Evolutionary conservation across 495 filamentous ascomycete species (phyloP).

Genomic region (Durotheca rogersii): DNA sequence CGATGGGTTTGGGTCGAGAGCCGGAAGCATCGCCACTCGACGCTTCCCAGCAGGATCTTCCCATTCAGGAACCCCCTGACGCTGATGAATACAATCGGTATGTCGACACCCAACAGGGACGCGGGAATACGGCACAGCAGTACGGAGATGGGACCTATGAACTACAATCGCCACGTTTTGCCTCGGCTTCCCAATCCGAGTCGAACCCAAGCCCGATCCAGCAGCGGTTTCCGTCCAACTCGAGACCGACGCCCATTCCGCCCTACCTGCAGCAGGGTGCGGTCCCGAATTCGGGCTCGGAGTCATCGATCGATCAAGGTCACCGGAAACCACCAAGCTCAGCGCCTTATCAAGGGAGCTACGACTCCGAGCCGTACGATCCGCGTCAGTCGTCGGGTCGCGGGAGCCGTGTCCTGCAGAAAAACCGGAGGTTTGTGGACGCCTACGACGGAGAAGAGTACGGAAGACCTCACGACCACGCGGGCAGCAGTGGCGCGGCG

Average conservation of each 20-base stretch:
- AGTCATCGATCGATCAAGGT: constrained; percentile 47
- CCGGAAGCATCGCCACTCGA: constrained; percentile 39
- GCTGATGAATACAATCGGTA: constrained; percentile 44
- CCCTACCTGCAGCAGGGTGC: constrained; percentile 47
- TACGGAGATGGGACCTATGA: constrained; percentile 47
- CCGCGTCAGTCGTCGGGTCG: constrained; percentile 34
- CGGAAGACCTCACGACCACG: constrained; percentile 60
- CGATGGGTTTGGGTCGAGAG: constrained; percentile 53
- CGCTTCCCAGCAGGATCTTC: constrained; percentile 45
- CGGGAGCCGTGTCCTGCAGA: constrained; percentile 64
- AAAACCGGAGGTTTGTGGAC: constrained; percentile 86
- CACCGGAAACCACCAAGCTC: constrained; percentile 35
- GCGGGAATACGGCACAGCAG: constrained; percentile 34
- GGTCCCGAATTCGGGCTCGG: constrained; percentile 47
- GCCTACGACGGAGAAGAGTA: constrained; percentile 80
- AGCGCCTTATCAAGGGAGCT: constrained; percentile 38
- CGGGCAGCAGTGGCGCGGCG: constrained; percentile 80
- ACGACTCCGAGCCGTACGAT: constrained; percentile 41
- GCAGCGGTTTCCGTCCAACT: constrained; percentile 25
- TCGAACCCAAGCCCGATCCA: constrained; percentile 33
- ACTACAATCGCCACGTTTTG: constrained; percentile 33
- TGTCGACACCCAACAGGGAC: constrained; percentile 35
- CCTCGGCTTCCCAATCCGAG: constrained; percentile 17
- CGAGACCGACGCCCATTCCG: constrained; percentile 37
- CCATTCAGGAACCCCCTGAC: constrained; percentile 49